Evolutionary conservation across 2,329 filamentous ascomycete genomes (phyloP), one percentile per base, ranked within the genome.

Genomic region (Xylariomycetidae sp.): DNA sequence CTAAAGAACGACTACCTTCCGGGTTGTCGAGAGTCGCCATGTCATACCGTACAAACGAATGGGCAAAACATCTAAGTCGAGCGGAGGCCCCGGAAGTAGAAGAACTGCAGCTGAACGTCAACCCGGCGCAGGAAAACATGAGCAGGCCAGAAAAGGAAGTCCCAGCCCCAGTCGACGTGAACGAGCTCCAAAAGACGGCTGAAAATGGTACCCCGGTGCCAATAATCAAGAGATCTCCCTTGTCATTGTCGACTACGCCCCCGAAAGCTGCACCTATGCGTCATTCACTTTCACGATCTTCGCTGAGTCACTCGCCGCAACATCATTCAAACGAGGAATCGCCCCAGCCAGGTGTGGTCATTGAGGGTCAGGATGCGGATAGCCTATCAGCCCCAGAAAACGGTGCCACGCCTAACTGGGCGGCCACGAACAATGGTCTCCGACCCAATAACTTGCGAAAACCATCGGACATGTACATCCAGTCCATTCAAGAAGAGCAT

Each of bases 21-120:
- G 76, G 77, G 10, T 60, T 88, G 20, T 92, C 88, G 1, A 81
- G 76, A 40, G 74, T 94, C 7, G 82, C 88, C 2, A 67, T 86
- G 55, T 85, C 83, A 0, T 94, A 92, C 53, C 77, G 90, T 37
- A 95, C 88, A 2, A 94, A 94, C 44, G 90, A 96, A 61, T 96
- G 90, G 90, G 87, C 88, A 0, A 95, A 95, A 57, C 87, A 95
- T 56, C 68, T 95, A 9, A 78, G 79, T 42, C 65, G 74, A 25
- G 88, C 90, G 6, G 89, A 95, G 12, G 63, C 66, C 5, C 87
- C 87, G 1, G 73, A 79, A 29, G 58, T 72, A 1, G 80, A 86
- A 6, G 72, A 77, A 2, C 56, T 84, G 10, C 65, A 72, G 16
- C 52, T 76, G 4, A 52, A 70, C 42, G 57, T 69, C 47, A 38